Evolutionary conservation across 2,329 filamentous ascomycete species (phyloP), one percentile per base, ranked within the genome.

Genomic region (Phyllosticta paracitricarpa): DNA sequence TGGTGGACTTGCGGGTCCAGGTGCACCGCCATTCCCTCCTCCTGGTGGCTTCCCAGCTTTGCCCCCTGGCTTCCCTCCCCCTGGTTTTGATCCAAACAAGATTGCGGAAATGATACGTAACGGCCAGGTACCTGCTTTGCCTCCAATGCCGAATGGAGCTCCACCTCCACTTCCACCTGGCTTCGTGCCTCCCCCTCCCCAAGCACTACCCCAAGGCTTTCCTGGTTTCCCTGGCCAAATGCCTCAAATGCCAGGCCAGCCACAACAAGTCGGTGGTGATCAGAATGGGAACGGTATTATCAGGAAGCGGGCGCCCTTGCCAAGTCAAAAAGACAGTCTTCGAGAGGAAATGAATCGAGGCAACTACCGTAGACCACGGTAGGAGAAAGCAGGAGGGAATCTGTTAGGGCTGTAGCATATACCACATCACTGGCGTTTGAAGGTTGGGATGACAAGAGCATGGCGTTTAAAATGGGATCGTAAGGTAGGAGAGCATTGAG

Each of bases 261-360:
- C 59, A 25, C 33, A 30, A 40, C 35, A 51, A 28, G 24, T 6
- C 14, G 25, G 35, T 8, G 30, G 53, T 24, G 22, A 54, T 30
- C 10, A 28, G n/a, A 51, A 25, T 28, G 62, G 57, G 24, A 62
- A 68, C 19, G 71, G 65, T 55, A 71, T 64, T 17, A 68, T 84
- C 19, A 81, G 88, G 63, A 80, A 78, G 66, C 77, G 86, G 63
- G 89, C 82, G 5, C 90, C 89, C 8, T 75, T 96, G 53, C 91
- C 91, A 0, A 92, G 89, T 70, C 91, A 95, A 74, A 85, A 89
- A 70, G 91, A 94, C 71, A 92, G 89, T 67, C 75, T 95, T 67
- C 83, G 86, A 66, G 84, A 87, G 72, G 89, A 93, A 73, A 90
- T 93, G 78, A 82, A 82, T 64, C 77, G 77, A 64, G 80, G 80